phyloP scores from a whole-genome alignment of 2,329 filamentous ascomycete species.

The Xylogone sp. region DNA sequence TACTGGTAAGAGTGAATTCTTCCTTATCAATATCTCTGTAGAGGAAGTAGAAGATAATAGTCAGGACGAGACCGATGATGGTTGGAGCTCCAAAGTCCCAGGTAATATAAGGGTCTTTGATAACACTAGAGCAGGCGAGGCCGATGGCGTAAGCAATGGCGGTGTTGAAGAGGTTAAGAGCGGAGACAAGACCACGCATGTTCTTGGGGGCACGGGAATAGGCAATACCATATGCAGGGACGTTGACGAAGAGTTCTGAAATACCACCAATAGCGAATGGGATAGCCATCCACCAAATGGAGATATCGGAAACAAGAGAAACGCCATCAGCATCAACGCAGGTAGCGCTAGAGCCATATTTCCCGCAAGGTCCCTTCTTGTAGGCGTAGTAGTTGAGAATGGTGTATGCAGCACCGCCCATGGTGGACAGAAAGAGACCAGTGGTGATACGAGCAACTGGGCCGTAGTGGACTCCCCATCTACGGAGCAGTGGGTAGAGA shows the following conservation, averaged over 20 bases:
- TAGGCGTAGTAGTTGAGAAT: conserved; percentile 62
- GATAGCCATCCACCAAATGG: conserved; percentile 54
- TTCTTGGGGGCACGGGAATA: conserved; percentile 47
- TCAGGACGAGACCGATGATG: conserved; percentile 40
- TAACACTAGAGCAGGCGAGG: conserved; percentile 39
- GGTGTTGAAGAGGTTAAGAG: conserved; percentile 44
- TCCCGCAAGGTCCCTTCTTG: conserved; percentile 54
- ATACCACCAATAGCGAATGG: conserved; percentile 49
- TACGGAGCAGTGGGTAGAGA: conserved; percentile 66
- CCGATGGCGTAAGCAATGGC: conserved; percentile 43
- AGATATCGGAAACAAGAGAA: conserved; percentile 32
- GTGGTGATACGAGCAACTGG: conserved; percentile 70
- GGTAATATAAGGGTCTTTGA: conserved; percentile 45
- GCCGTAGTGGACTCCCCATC: conserved; percentile 59
- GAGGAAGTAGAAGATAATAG: conserved; percentile 41
- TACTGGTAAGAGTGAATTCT: conserved; percentile 38
- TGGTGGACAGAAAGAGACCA: conserved; percentile 62
- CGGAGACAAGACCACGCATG: conserved; percentile 48
- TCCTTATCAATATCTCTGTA: conserved; percentile 44
- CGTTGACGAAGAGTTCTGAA: conserved; percentile 47
- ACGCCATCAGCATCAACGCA: conserved; percentile 18
- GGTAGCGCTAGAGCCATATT: conserved; percentile 28
- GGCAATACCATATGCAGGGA: conserved; percentile 47
- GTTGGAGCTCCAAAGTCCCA: conserved; percentile 47
- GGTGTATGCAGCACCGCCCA: conserved; percentile 54